These are phyloP conservation scores for Trichoderma pleuroti DNA, from an alignment of 2,329 filamentous ascomycete species.

Conservation along the genomic window DNA sequence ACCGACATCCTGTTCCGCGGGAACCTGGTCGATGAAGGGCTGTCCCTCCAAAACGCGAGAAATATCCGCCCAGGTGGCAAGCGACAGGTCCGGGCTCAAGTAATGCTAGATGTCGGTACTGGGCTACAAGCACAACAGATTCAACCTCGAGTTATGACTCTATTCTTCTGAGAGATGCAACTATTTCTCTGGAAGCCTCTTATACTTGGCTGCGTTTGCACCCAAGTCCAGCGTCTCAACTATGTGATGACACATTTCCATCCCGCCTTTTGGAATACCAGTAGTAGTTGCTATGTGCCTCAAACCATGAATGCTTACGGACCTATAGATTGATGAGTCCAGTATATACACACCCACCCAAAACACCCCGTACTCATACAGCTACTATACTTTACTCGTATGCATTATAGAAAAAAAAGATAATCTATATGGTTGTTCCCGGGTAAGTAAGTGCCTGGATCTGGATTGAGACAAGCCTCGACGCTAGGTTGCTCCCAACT, in stretches of 20 bases:
- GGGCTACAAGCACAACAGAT: not conserved
- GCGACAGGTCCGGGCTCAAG: not conserved
- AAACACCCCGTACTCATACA: not conserved
- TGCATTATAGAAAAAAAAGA: not conserved
- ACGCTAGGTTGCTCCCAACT: not conserved
- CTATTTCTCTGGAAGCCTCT: not conserved
- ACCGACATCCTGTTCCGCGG: not conserved
- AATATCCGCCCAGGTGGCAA: not conserved
- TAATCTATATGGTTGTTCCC: not conserved
- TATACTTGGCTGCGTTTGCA: not conserved
- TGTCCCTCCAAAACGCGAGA: constrained; percentile 2
- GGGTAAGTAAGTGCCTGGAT: not conserved
- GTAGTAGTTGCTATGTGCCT: not conserved
- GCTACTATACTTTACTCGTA: not conserved
- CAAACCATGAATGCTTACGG: not conserved
- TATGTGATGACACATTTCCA: not conserved
- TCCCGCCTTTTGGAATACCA: not conserved
- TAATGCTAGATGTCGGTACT: not conserved
- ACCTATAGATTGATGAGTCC: not conserved
- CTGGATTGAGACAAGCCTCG: not conserved
- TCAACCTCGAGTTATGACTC: not conserved
- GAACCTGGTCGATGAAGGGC: not conserved
- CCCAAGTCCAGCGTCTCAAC: not conserved
- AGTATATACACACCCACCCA: not conserved
- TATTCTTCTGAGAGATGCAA: not conserved